Percentiles rank a stretch among this genome's conserved stretches.
These are phyloP conservation scores for Ogataea glucozyma DNA, from an alignment of 805 yeast species.

Conservation along the genomic window DNA sequence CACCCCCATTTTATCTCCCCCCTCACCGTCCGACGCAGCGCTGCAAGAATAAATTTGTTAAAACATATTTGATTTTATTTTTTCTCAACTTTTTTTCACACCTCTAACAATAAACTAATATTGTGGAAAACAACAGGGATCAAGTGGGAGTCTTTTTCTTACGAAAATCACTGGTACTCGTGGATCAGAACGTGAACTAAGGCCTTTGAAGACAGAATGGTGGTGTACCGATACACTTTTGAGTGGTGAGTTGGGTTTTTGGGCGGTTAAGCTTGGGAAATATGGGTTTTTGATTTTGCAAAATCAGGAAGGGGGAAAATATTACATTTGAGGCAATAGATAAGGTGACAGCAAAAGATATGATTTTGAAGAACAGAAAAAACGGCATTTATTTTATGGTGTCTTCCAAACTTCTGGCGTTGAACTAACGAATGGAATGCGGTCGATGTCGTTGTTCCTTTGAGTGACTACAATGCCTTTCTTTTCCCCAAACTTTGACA, in stretches of 20 bases:
- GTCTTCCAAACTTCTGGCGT: too few species aligned
- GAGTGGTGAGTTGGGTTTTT: slow-evolving; percentile 24
- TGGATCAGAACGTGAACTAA: not conserved
- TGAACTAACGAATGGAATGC: too few species aligned
- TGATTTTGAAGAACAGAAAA: too few species aligned
- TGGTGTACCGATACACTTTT: slow-evolving; percentile 24
- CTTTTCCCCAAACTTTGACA: not conserved
- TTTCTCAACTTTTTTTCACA: not conserved
- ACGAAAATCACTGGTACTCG: not conserved
- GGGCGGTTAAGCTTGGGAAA: not conserved
- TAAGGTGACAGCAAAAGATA: not conserved
- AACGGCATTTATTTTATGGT: too few species aligned
- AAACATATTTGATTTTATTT: not conserved
- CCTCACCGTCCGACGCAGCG: too few species aligned
- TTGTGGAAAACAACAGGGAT: slow-evolving; percentile 7
- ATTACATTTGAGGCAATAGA: not conserved
- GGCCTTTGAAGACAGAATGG: slow-evolving; percentile 10
- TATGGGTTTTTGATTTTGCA: not conserved
- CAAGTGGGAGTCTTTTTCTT: not conserved
- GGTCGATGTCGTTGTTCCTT: too few species aligned
- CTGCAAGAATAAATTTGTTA: too few species aligned
- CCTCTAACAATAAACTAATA: not conserved
- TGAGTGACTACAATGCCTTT: too few species aligned
- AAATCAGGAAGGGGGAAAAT: slow-evolving; percentile 1
- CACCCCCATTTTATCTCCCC: too few species aligned